Percentiles rank a stretch among this genome's conserved stretches.
Conservation (phyloP, 2,329 filamentous ascomycete genomes). For the Fusarium aywerte region DNA sequence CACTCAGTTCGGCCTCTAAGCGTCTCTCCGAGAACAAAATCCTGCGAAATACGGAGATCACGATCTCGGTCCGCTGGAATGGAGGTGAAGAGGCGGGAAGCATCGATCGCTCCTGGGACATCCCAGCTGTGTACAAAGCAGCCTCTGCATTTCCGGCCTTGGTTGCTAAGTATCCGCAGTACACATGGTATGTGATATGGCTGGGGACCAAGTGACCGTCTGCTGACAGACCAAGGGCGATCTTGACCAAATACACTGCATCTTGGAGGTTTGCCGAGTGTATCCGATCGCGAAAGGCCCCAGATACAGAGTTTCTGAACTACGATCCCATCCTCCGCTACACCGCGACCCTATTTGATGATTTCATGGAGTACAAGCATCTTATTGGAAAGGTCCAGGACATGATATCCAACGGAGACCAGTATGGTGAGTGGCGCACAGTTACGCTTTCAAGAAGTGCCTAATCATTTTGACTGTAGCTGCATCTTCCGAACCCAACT, state of each 20-base stretch:
- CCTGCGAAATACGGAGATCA: constrained; percentile 7
- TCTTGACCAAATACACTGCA: constrained; percentile 21
- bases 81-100: not conserved
- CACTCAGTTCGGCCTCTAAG: not conserved
- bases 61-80: constrained; percentile 5
- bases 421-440: not conserved
- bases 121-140: not conserved
- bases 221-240: not conserved
- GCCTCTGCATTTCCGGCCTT: not conserved
- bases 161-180: not conserved
- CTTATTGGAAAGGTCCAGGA: not conserved
- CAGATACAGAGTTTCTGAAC: not conserved
- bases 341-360: constrained; percentile 16
- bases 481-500: not conserved
- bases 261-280: constrained; percentile 4
- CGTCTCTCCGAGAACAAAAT: not conserved
- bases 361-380: constrained; percentile 26
- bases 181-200: not conserved
- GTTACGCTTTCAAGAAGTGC: no score
- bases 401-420: not conserved
- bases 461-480: not conserved
- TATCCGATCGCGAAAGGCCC: not conserved
- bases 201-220: accelerated
- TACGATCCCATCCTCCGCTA: constrained; percentile 2
- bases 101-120: not conserved